Conservation (phyloP, 345 rosid genomes). For the Eucalyptus albens region DNA sequence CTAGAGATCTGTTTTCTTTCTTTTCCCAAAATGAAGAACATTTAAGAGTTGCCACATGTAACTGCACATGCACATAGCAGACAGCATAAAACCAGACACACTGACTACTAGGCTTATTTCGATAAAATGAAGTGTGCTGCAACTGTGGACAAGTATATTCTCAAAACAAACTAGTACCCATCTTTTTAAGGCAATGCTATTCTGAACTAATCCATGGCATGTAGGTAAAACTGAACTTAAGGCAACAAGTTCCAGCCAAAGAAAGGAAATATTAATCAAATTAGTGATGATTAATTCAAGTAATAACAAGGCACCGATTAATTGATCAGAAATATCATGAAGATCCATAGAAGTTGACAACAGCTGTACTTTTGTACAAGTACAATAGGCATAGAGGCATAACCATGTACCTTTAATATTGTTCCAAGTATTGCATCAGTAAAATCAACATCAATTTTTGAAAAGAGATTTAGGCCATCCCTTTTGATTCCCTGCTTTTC, state of each 20-base stretch:
- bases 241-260: background rate
- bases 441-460: conserved; percentile 61
- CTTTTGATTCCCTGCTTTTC: conserved; percentile 72
- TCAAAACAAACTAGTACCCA: background rate
- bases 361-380: background rate
- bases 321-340: background rate
- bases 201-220: background rate
- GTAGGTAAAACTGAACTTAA: background rate
- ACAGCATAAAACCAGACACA: background rate
- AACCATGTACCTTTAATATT: conserved; percentile 32
- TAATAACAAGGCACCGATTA: background rate
- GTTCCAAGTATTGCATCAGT: conserved; percentile 83
- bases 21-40: background rate
- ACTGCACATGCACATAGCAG: background rate
- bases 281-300: background rate
- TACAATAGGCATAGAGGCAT: background rate
- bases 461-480: conserved; percentile 72
- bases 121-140: background rate
- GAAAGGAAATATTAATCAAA: background rate
- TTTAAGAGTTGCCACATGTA: background rate
- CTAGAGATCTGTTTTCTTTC: background rate
- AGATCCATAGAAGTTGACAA: background rate
- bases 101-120: background rate
- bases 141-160: background rate
- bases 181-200: background rate